Evolutionary conservation across 2,329 filamentous ascomycete genomes (phyloP).

Genomic region (Teratosphaeriaceae sp.): DNA sequence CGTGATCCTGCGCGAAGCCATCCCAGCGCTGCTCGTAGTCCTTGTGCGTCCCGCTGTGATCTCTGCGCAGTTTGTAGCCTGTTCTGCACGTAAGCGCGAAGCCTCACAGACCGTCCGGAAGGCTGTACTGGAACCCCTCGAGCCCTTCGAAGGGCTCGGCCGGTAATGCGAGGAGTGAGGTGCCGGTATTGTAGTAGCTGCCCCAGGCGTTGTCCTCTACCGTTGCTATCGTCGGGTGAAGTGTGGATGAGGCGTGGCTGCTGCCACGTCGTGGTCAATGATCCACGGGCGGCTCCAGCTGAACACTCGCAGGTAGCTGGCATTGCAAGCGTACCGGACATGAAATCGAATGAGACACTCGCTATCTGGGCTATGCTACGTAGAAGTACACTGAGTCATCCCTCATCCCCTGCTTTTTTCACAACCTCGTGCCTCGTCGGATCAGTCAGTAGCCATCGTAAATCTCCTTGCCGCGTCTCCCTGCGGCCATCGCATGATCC

Average conservation of each 20-base stretch:
- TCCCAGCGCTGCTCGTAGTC: conserved; percentile 1
- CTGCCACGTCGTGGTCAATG: too few species aligned
- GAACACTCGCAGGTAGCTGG: too few species aligned
- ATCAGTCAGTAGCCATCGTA: background rate
- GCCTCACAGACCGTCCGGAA: conserved; percentile 7
- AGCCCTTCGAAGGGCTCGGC: conserved; percentile 3
- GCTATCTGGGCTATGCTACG: background rate
- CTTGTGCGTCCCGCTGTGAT: conserved; percentile 3
- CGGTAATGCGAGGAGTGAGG: conserved; percentile 2
- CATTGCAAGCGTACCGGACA: too few species aligned
- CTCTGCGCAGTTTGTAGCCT: conserved; percentile 4
- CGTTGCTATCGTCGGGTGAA: too few species aligned
- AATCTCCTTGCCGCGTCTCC: background rate
- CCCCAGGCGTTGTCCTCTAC: too few species aligned
- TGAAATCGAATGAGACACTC: too few species aligned
- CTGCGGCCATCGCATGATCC: background rate
- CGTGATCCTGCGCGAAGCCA: background rate
- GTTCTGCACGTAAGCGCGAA: conserved; percentile 8
- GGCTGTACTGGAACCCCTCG: background rate
- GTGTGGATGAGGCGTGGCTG: too few species aligned
- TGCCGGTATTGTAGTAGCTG: too few species aligned
- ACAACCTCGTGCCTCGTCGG: background rate
- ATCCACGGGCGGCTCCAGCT: too few species aligned
- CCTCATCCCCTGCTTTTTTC: background rate
- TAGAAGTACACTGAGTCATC: conserved; percentile 3